Conservation (phyloP, 768 basidiomycete genomes). For the Daedaleopsis sinensis region DNA sequence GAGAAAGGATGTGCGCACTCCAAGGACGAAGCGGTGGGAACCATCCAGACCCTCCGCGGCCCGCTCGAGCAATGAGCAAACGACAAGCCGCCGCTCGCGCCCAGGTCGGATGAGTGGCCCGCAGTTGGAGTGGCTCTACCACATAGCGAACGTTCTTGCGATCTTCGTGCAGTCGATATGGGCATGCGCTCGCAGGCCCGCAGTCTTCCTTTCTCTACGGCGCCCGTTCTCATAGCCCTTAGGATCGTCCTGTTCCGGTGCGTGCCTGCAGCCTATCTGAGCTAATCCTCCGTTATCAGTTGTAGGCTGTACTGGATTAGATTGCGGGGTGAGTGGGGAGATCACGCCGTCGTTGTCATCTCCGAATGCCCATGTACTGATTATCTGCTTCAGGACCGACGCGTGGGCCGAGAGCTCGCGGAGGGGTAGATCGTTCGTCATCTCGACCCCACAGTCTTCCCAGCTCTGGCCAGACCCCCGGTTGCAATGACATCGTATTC, state of each 20-base stretch:
- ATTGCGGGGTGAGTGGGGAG: constrained; percentile 2
- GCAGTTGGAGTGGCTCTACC: background rate
- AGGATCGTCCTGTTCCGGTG: background rate
- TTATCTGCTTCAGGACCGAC: background rate
- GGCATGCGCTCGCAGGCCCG: background rate
- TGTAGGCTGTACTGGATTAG: constrained; percentile 9
- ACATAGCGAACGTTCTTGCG: constrained; percentile 19
- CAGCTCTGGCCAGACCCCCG: background rate
- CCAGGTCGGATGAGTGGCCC: constrained; percentile 7
- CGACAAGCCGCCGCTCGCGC: background rate
- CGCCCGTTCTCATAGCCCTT: constrained; percentile 1
- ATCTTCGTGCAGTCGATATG: constrained; percentile 10
- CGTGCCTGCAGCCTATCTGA: constrained; percentile 3
- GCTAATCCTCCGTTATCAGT: constrained; percentile 13
- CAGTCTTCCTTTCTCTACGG: background rate
- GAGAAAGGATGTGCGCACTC: background rate
- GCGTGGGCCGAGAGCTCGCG: background rate
- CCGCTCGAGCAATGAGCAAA: background rate
- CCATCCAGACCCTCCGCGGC: background rate
- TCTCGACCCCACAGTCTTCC: background rate
- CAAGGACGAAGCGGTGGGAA: background rate
- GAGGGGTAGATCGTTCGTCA: background rate
- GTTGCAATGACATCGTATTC: background rate
- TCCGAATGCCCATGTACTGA: background rate
- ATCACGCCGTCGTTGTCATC: background rate